Evolutionary conservation across 2,329 filamentous ascomycete species (phyloP), one percentile per base, ranked within the genome.

Genomic region (Coniochaeta sp.): DNA sequence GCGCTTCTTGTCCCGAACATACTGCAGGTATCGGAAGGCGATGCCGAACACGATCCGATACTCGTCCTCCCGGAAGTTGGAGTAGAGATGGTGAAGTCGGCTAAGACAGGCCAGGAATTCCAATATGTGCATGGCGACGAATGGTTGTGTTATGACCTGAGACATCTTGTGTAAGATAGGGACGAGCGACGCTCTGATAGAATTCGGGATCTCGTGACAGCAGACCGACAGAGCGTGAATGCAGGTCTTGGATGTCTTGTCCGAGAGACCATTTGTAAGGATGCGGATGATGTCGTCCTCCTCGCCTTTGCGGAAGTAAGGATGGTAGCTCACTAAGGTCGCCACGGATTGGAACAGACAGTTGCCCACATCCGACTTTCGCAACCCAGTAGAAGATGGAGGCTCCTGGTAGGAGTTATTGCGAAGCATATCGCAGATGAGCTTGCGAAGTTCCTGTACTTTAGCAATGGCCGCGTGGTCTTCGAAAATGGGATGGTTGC

Each of bases 11-110:
- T 92, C 89, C 56, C 90, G 79, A 1, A 91, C 89, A 54, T 91
- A 92, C 60, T 97, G 89, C 33, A 99, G 75, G 65, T 96, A 97
- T 50, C 91, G 85, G 66, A 96, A 91, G 63, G 91, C 96, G 46
- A 99, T 95, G 9, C 89, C 94, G 65, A 99, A 97, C 1, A 97
- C 89, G 51, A 89, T 91, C 56, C 89, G 88, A 67, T 92, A 96
- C 62, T 97, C 91, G 38, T 96, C 90, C 60, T 95, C 86, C 49
- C 89, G 82, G 65, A 96, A 89, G 63, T 96, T 95, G 63, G 89
- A 83, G 63, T 91, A 95, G 1, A 96, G 78, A 55, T 89, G 82
- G 9, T 89, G 89, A 53, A 96, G 74, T 32, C 92, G 85, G 50
- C 91, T 91, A 26, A 99, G 78, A 48, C 90, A 86, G 9, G 89